Evolutionary conservation across 1,284 basidiomycete genomes (phyloP).

Genomic region (Mycosarcoma mackinlayi): DNA sequence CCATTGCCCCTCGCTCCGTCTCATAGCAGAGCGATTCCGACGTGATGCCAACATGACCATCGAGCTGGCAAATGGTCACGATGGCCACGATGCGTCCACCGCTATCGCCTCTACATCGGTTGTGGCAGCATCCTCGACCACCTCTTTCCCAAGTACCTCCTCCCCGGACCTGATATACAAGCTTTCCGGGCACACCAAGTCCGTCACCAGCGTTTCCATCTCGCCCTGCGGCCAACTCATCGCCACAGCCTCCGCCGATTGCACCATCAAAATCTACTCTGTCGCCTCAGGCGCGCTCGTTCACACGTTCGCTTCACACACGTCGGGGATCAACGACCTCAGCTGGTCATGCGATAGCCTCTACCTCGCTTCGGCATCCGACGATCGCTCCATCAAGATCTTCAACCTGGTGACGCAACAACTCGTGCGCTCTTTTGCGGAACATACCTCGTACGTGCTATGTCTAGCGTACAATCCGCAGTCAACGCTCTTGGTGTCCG

Average conservation of each 20-base stretch:
- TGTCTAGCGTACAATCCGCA: slow-evolving; percentile 90
- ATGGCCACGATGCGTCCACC: not conserved
- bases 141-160: no score
- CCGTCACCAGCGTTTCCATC: slow-evolving; percentile 70
- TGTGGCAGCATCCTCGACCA: not conserved
- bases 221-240: slow-evolving; percentile 70
- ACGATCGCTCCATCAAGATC: slow-evolving; percentile 55
- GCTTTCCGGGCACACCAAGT: slow-evolving; percentile 69
- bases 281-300: slow-evolving; percentile 42
- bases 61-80: not conserved
- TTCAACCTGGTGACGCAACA: slow-evolving; percentile 40
- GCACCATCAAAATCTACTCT: slow-evolving; percentile 63
- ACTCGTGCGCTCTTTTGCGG: slow-evolving; percentile 71
- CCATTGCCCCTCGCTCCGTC: no score
- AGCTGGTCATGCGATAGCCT: slow-evolving; percentile 56
- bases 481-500: slow-evolving; percentile 88
- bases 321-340: slow-evolving; percentile 57
- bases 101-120: not conserved
- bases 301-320: slow-evolving; percentile 41
- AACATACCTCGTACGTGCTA: slow-evolving; percentile 93
- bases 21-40: no score
- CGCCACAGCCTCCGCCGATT: slow-evolving; percentile 67
- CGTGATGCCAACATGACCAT: slow-evolving; percentile 18
- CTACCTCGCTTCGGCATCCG: slow-evolving; percentile 61
- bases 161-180: slow-evolving; percentile 65